These are phyloP conservation scores for Aquanectria penicillioides DNA, from an alignment of 2,329 filamentous ascomycete genomes.

Conservation along the genomic window DNA sequence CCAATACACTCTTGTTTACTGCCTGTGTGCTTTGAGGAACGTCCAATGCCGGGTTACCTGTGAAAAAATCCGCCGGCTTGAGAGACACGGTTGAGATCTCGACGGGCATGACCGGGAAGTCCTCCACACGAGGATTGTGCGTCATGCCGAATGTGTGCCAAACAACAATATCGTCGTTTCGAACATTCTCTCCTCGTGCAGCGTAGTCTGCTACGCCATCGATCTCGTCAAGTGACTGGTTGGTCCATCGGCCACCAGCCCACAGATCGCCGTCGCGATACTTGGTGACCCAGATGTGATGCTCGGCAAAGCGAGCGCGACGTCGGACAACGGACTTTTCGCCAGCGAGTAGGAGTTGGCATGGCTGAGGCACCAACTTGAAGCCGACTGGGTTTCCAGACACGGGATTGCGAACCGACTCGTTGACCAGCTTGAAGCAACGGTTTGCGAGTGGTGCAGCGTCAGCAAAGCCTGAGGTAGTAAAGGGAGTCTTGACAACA, in stretches of 20 bases:
- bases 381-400: conserved; percentile 59
- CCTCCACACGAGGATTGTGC: conserved; percentile 60
- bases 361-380: conserved; percentile 57
- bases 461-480: conserved; percentile 52
- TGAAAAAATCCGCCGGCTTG: conserved; percentile 59
- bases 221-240: too few relatives aligned
- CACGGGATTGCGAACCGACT: conserved; percentile 25
- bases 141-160: conserved; percentile 62
- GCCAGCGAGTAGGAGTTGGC: conserved; percentile 59
- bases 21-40: conserved; percentile 46
- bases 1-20: conserved; percentile 32
- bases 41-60: conserved; percentile 58
- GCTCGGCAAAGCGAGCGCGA: conserved; percentile 57
- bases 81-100: conserved; percentile 34
- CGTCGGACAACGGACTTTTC: conserved; percentile 53
- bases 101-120: conserved; percentile 59
- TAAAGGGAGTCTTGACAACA: conserved; percentile 53
- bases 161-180: conserved; percentile 65
- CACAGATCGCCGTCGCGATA: conserved; percentile 61
- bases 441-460: conserved; percentile 57
- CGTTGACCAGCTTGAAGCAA: conserved; percentile 52
- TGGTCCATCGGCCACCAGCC: conserved; percentile 62
- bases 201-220: too few relatives aligned
- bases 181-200: conserved; percentile 32
- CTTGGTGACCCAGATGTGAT: conserved; percentile 61